These are phyloP conservation scores for Fusarium sp. DNA, from an alignment of 2,329 filamentous ascomycete genomes.

Conservation along the genomic window DNA sequence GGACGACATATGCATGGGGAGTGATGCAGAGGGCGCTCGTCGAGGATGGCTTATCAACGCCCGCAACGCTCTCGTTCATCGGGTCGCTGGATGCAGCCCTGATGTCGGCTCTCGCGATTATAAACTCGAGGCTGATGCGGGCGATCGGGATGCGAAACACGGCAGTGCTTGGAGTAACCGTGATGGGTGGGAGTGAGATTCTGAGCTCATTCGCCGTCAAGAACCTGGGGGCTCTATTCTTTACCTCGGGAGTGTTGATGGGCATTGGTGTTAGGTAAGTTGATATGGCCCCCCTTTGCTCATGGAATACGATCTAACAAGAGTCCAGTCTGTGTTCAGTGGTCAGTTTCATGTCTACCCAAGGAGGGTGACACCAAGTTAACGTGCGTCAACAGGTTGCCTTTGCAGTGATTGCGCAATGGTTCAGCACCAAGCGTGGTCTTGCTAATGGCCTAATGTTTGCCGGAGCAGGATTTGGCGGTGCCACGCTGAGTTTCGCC, in stretches of 20 bases:
- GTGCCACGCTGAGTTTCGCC: slow-evolving; percentile 62
- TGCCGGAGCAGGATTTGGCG: slow-evolving; percentile 66
- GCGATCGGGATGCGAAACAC: slow-evolving; percentile 60
- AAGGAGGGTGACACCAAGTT: slow-evolving; percentile 30
- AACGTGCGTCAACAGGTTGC: slow-evolving; percentile 48
- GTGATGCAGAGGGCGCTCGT: slow-evolving; percentile 69
- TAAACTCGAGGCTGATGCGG: slow-evolving; percentile 64
- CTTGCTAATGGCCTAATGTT: slow-evolving; percentile 67
- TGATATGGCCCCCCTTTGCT: neutral
- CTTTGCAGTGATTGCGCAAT: slow-evolving; percentile 63
- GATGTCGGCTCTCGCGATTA: slow-evolving; percentile 63
- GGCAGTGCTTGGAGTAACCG: slow-evolving; percentile 60
- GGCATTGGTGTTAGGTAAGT: slow-evolving; percentile 49
- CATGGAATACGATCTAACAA: neutral
- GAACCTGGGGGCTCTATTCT: slow-evolving; percentile 51
- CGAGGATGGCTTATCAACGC: slow-evolving; percentile 57
- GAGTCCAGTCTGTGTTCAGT: slow-evolving; percentile 53
- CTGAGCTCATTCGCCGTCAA: slow-evolving; percentile 53
- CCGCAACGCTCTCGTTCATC: slow-evolving; percentile 69
- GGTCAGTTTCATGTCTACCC: slow-evolving; percentile 45
- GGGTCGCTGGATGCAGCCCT: slow-evolving; percentile 64
- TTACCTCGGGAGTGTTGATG: slow-evolving; percentile 49
- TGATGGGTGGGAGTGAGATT: slow-evolving; percentile 63
- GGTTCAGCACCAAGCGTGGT: slow-evolving; percentile 64
- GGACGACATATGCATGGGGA: slow-evolving; percentile 70